Base-by-base conservation (phyloP, 2,329 filamentous ascomycete genomes). In the Alternaria burnsii region DNA sequence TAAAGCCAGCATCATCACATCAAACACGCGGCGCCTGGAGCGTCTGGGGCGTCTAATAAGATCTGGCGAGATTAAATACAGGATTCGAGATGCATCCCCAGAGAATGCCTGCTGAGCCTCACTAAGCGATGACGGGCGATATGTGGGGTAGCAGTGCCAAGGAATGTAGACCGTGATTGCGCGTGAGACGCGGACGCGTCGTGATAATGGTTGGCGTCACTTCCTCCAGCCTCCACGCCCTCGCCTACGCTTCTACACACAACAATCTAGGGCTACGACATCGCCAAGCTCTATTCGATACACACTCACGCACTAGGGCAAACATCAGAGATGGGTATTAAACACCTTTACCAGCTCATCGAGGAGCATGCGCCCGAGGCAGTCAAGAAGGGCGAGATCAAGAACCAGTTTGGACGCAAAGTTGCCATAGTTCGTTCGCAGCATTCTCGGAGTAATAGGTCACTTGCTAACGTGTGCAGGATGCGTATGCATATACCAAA, bases 341-440 rank as follows among this genome's bases (percentile, higher is more conserved):
- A 79, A 40, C 68, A 80, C 63, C 74, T 84, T n/a, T 81, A 75
- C 76, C 80, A 82, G 71, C 75, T 84, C 67, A 82, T 84, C 67
- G 79, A 79, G 62, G 94, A 97, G 76, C 91, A 98, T 82, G 92
- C 93, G 68, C 95, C 95, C n/a, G 92, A 94, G 81, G 91, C 95
- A 34, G 88, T 97, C 85, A 98, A 97, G 81, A 91, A 93, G 76
- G 93, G 95, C 62, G 95, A 99, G 77, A 99, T 99, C 85, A 99
- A 99, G 83, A 94, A 94, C 72, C 95, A 99, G 69, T 99, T 99
- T 78, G 95, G 95, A 66, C 92, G 95, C 78, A 99, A 99, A 82
- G 94, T 99, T 63, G 94, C 94, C 53, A 97, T 97, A 81, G 94
- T 97, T 84, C 77, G 92, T 70, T 8, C 8, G 16, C 18, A 22